Conservation (phyloP, 148 eudicot genomes). For the Tetragonia tetragonoides region DNA sequence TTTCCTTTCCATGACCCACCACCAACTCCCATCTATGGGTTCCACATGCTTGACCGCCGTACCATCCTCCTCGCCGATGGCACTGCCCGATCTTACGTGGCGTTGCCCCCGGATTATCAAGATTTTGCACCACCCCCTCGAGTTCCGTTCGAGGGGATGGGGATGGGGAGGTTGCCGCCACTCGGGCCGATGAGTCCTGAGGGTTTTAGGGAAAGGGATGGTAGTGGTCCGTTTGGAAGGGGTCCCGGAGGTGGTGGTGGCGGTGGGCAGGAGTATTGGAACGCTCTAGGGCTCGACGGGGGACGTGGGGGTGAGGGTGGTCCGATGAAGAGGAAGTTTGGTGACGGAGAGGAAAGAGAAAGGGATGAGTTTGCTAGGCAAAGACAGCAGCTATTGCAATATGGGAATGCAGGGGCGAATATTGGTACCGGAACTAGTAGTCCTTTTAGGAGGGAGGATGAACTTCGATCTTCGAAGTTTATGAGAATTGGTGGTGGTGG, state of each 20-base stretch:
- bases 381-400: slow-evolving; percentile 73
- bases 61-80: slow-evolving; percentile 66
- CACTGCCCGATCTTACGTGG: slow-evolving; percentile 73
- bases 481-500: slow-evolving; percentile 40
- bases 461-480: slow-evolving; percentile 42
- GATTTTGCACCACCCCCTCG: slow-evolving; percentile 43
- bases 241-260: neutral
- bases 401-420: slow-evolving; percentile 48
- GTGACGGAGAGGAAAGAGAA: slow-evolving; percentile 42
- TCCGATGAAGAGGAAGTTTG: slow-evolving; percentile 65
- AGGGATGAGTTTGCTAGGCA: slow-evolving; percentile 60
- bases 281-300: slow-evolving; percentile 37
- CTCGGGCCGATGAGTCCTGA: slow-evolving; percentile 56
- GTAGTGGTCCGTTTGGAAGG: slow-evolving; percentile 22
- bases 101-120: slow-evolving; percentile 77
- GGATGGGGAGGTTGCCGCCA: slow-evolving; percentile 32
- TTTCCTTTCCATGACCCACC: slow-evolving; percentile 38
- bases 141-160: slow-evolving; percentile 16
- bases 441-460: slow-evolving; percentile 39
- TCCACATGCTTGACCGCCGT: slow-evolving; percentile 90
- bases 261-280: slow-evolving; percentile 41
- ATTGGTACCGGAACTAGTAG: slow-evolving; percentile 43
- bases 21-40: slow-evolving; percentile 69
- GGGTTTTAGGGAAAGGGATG: slow-evolving; percentile 33
- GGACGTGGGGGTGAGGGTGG: slow-evolving; percentile 29